A percentile compares a stretch with the other conserved stretches of the same genome.
These are phyloP conservation scores for Kurtzmaniella fragi DNA, from an alignment of 805 yeast species.

Conservation along the genomic window DNA sequence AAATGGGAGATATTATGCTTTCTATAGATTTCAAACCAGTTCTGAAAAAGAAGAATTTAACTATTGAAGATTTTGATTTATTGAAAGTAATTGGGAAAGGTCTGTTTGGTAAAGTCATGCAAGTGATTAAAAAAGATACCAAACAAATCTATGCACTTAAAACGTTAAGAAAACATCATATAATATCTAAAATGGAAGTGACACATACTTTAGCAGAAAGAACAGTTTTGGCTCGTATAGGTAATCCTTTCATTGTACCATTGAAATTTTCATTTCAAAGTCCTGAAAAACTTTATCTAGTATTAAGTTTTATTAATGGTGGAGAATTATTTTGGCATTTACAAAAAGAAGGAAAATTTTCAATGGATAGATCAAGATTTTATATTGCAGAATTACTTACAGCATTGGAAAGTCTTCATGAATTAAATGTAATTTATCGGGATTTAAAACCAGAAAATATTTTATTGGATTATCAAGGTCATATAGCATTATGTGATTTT, in stretches of 20 bases:
- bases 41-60: conserved; percentile 57
- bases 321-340: conserved; percentile 95
- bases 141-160: conserved; percentile 91
- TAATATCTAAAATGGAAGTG: conserved; percentile 90
- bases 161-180: conserved; percentile 89
- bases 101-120: conserved; percentile 98
- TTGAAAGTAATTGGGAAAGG: conserved; percentile 97
- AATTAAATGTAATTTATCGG: conserved; percentile 86
- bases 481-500: conserved; percentile 95
- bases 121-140: conserved; percentile 93
- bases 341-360: conserved; percentile 86
- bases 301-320: conserved; percentile 90
- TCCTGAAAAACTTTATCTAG: conserved; percentile 91
- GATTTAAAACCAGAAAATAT: conserved; percentile 97
- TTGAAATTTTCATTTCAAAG: conserved; percentile 93
- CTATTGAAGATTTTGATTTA: conserved; percentile 88
- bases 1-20: conserved; percentile 51
- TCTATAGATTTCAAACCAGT: conserved; percentile 66
- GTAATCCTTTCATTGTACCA: conserved; percentile 94
- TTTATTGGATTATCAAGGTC: conserved; percentile 91
- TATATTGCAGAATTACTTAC: conserved; percentile 92
- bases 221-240: conserved; percentile 87
- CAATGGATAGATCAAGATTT: conserved; percentile 83
- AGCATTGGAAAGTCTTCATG: conserved; percentile 89
- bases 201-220: conserved; percentile 96